A percentile compares a stretch with the other conserved stretches of the same genome.
Evolutionary conservation across 169 alveolate genomes (phyloP).

Genomic region (Blepharisma undulans): DNA sequence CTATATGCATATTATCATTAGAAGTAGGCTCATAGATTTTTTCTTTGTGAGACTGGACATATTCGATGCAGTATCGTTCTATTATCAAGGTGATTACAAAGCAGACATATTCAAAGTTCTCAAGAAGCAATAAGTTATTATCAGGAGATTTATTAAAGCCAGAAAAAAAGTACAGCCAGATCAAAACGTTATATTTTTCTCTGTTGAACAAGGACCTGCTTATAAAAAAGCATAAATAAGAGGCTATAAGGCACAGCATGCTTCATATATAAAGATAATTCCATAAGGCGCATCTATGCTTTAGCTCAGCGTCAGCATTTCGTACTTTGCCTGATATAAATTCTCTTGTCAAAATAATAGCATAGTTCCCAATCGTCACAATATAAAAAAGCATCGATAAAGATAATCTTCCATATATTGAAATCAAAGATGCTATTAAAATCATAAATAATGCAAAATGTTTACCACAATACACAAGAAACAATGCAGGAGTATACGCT

Average conservation of each 20-base stretch:
- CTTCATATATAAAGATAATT: background rate
- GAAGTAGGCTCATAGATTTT: background rate
- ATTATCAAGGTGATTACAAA: background rate
- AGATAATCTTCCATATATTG: conserved; percentile 12
- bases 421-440: background rate
- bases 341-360: background rate
- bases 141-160: background rate
- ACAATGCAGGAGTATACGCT: background rate
- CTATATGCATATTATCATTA: background rate
- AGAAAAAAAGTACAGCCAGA: background rate
- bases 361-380: conserved; percentile 11
- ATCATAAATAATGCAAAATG: background rate
- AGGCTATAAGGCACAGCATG: background rate
- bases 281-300: conserved; percentile 10
- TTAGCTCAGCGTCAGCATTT: background rate
- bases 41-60: background rate
- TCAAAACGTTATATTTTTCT: background rate
- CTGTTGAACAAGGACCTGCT: background rate
- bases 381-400: conserved; percentile 16
- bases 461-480: background rate
- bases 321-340: background rate
- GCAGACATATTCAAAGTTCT: background rate
- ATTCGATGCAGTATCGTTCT: conserved; percentile 19
- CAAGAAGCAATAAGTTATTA: background rate
- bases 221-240: background rate